phyloP scores from a whole-genome alignment of 2,329 filamentous ascomycete species.

The Fusarium sp. region DNA sequence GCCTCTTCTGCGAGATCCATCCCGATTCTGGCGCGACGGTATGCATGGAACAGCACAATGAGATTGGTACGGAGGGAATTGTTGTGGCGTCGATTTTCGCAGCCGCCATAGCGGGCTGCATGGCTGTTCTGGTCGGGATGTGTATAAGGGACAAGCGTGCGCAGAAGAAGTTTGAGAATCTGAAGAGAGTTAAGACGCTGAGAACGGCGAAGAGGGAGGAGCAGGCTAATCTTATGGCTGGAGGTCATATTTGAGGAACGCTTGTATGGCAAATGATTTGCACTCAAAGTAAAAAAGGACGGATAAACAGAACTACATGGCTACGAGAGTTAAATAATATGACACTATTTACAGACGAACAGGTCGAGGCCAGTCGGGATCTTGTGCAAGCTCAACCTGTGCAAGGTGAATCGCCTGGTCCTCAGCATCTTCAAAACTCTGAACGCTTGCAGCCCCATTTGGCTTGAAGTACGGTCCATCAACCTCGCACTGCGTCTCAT shows the following conservation, averaged over 20 bases:
- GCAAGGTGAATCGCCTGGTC: slow-evolving; percentile 37
- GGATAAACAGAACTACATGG: background rate
- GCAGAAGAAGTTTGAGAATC: slow-evolving; percentile 3
- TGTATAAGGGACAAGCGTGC: slow-evolving; percentile 8
- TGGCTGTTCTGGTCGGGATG: slow-evolving; percentile 1
- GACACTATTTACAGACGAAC: background rate
- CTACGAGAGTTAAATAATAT: background rate
- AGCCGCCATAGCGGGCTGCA: slow-evolving; percentile 2
- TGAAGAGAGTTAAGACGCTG: slow-evolving; percentile 12
- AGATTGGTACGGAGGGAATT: slow-evolving; percentile 14
- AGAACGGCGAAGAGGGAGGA: slow-evolving; percentile 4
- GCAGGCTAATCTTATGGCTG: slow-evolving; percentile 4
- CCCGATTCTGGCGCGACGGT: slow-evolving; percentile 13
- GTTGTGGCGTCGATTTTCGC: slow-evolving; percentile 9
- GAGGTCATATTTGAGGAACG: background rate
- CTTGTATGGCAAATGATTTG: background rate
- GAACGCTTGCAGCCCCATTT: background rate
- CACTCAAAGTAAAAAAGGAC: background rate
- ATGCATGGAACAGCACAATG: slow-evolving; percentile 16
- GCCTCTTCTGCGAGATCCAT: slow-evolving; percentile 11
- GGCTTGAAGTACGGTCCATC: slow-evolving; percentile 54
- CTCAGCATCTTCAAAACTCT: slow-evolving; percentile 12
- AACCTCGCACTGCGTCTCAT: slow-evolving; percentile 51
- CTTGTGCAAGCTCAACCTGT: slow-evolving; percentile 29
- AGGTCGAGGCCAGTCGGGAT: slow-evolving; percentile 26